phyloP scores from a whole-genome alignment of 2,329 filamentous ascomycete genomes.

The Botrytis cinerea region DNA sequence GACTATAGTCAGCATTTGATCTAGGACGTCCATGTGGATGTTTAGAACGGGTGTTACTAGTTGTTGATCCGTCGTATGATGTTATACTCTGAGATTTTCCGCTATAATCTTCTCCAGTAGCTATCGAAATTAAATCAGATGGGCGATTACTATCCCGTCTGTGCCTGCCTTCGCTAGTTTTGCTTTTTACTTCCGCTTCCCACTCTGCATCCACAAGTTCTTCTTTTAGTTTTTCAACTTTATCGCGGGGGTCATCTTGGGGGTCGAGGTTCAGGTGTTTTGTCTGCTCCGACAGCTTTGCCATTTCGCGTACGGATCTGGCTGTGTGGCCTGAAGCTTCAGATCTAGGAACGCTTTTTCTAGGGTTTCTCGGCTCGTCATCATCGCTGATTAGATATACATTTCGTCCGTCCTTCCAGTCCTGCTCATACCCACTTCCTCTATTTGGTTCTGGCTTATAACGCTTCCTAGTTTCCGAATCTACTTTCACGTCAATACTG shows the following conservation, averaged over 20 bases:
- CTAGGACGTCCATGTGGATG: neutral
- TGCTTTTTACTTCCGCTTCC: neutral
- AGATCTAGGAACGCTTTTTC: neutral
- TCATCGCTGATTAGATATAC: neutral
- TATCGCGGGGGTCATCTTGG: no score
- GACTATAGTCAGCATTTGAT: neutral
- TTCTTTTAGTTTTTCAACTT: no score
- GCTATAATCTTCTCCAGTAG: neutral
- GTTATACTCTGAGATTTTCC: neutral
- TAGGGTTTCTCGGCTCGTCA: neutral
- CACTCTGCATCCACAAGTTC: neutral
- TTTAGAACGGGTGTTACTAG: no score
- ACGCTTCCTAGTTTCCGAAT: neutral
- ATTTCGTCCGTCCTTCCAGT: no score
- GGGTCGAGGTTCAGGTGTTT: neutral
- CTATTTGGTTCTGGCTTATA: neutral
- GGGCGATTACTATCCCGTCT: no score
- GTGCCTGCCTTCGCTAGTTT: no score
- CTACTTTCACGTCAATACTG: neutral
- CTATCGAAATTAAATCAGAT: neutral
- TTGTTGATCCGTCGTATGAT: neutral
- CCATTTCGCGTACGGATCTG: no score
- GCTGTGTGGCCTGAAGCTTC: neutral
- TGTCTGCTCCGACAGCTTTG: neutral
- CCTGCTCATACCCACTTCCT: neutral